Evolutionary conservation across 1,284 basidiomycete species (phyloP).

Genomic region (Neotropicomus parvogracilis): DNA sequence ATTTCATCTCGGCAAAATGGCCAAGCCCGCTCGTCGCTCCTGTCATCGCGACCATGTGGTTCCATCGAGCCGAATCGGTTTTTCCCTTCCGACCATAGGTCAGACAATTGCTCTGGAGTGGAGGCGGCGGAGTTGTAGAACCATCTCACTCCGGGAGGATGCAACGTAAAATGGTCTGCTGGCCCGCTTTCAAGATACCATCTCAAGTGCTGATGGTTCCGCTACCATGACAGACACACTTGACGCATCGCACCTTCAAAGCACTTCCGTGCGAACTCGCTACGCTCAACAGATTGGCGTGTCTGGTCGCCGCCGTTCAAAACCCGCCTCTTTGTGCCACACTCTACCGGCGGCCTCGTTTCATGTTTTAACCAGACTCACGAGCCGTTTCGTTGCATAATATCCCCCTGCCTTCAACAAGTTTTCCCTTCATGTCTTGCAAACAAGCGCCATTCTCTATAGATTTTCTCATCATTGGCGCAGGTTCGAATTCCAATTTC

Average conservation of each 20-base stretch:
- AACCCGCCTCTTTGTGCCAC: constrained; percentile 13
- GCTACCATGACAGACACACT: constrained; percentile 8
- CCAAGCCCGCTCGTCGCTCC: not conserved
- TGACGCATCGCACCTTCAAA: constrained; percentile 9
- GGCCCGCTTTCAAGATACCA: constrained; percentile 1
- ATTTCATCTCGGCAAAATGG: constrained; percentile 2
- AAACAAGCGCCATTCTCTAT: constrained; percentile 33
- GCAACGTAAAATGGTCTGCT: constrained; percentile 8
- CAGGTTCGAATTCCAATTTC: constrained; percentile 30
- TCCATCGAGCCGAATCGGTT: constrained; percentile 1
- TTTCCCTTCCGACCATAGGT: not conserved
- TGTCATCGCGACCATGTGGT: not conserved
- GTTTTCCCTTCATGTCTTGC: constrained; percentile 15
- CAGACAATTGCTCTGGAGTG: not conserved
- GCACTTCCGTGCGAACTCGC: constrained; percentile 21
- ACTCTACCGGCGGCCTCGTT: not conserved
- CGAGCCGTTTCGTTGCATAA: not conserved
- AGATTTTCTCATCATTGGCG: constrained; percentile 49
- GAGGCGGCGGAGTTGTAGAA: not conserved
- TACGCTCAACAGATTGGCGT: constrained; percentile 17
- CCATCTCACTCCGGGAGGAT: not conserved
- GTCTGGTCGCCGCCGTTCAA: constrained; percentile 19
- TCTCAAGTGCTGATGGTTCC: constrained; percentile 7
- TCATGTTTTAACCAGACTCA: not conserved
- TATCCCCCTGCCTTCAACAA: not conserved